Conservation (phyloP, 2,329 filamentous ascomycete genomes). For the Xylariaceae sp. region DNA sequence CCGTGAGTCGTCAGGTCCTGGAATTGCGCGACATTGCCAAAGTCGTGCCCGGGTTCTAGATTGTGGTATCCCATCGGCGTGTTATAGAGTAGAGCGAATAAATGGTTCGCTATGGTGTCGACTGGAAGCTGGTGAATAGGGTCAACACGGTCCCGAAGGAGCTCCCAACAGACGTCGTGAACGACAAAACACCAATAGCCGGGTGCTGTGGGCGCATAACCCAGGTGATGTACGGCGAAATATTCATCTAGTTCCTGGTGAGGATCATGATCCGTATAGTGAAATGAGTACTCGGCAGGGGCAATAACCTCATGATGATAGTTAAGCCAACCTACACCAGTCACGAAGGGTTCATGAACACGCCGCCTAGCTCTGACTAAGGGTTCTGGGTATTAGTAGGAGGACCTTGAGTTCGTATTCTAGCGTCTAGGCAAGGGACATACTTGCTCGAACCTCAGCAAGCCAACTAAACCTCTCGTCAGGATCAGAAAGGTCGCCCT, state of each 20-base stretch:
- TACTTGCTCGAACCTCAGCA: slow-evolving; percentile 24
- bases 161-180: slow-evolving; percentile 29
- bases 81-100: slow-evolving; percentile 26
- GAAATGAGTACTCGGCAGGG: neutral
- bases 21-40: slow-evolving; percentile 15
- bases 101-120: slow-evolving; percentile 17
- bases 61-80: slow-evolving; percentile 11
- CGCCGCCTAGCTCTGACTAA: slow-evolving; percentile 4
- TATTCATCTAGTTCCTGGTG: slow-evolving; percentile 7
- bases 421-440: slow-evolving; percentile 1
- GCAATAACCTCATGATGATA: slow-evolving; percentile 13
- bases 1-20: slow-evolving; percentile 1
- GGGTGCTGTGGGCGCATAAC: neutral
- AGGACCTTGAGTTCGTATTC: neutral
- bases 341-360: slow-evolving; percentile 17
- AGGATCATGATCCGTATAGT: slow-evolving; percentile 7
- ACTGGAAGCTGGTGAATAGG: slow-evolving; percentile 1
- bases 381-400: neutral
- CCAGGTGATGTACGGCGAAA: slow-evolving; percentile 3
- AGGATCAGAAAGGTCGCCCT: slow-evolving; percentile 8
- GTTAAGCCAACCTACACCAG: slow-evolving; percentile 26
- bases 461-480: slow-evolving; percentile 18
- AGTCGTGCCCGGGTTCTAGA: slow-evolving; percentile 19
- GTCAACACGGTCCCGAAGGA: slow-evolving; percentile 20
- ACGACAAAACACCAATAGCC: slow-evolving; percentile 24